phyloP scores from a whole-genome alignment of 2,329 filamentous ascomycete genomes.

The Curvularia sp. region DNA sequence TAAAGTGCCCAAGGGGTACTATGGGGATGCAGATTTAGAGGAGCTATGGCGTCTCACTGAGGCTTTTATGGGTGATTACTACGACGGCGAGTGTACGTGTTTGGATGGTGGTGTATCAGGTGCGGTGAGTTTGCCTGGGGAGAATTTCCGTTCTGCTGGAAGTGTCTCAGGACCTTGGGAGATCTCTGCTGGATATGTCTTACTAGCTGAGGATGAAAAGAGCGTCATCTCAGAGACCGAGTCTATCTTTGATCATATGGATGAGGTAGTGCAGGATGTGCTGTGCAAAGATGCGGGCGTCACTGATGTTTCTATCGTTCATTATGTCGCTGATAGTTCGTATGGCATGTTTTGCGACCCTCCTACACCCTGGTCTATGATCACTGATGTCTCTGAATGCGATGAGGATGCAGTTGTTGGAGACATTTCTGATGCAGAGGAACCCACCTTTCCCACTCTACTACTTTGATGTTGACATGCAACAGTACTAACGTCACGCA shows the following conservation, averaged over 20 bases:
- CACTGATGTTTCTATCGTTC: too few relatives aligned
- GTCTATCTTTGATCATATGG: background rate
- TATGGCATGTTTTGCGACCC: background rate
- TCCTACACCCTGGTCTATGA: too few relatives aligned
- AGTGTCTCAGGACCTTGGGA: too few relatives aligned
- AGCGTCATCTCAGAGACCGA: too few relatives aligned
- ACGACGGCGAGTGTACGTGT: constrained; percentile 12
- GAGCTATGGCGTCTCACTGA: background rate
- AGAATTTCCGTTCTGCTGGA: background rate
- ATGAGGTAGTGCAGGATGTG: background rate
- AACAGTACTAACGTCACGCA: background rate
- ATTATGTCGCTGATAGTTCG: background rate
- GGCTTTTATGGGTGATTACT: background rate
- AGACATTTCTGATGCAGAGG: constrained; percentile 4
- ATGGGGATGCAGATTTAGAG: background rate
- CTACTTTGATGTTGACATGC: constrained; percentile 12
- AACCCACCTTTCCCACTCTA: background rate
- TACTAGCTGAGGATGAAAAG: background rate
- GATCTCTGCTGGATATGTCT: too few relatives aligned
- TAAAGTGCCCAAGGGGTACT: too few relatives aligned
- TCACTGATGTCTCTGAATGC: background rate
- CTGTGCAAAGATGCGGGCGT: background rate
- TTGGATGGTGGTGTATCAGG: background rate
- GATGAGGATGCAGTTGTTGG: background rate
- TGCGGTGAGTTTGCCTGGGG: background rate